Evolutionary conservation across 1,284 basidiomycete species (phyloP), one percentile per base, ranked within the genome.

Genomic region (Laetiporus sulphureus): DNA sequence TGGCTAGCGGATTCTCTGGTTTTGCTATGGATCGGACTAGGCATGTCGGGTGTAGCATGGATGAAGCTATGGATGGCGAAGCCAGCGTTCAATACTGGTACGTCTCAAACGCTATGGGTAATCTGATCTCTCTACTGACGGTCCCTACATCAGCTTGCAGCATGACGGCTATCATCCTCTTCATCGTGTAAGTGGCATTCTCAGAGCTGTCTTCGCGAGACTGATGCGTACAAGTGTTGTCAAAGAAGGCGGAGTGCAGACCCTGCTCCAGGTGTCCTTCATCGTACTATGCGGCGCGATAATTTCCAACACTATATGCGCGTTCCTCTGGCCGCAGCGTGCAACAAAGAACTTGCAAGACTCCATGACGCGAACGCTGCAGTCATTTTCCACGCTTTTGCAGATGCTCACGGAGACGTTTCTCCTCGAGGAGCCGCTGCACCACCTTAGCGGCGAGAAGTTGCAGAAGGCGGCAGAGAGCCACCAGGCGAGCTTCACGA

Each of bases 51-150:
- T 0, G 64, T 96, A 18, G 91, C 91, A 0, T 97, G 83, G 77
- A 79, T 82, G 67, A 93, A 96, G 62, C 73, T 91, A 4, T 92
- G 86, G 81, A 90, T 97, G 67, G 77, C 70, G 7, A 94, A 88
- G 58, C 87, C 91, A 1, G 82, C 84, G 13, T 97, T 95, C 61
- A 93, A 92, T 55, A 88, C 91, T n/a, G 91, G 90, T 79, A 60
- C 55, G 72, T 39, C 27, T 21, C 21, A 12, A 15, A n/a, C 21
- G 13, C 2, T 15, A 11, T 33, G 13, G n/a, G n/a, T n/a, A n/a
- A n/a, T n/a, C n/a, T n/a, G n/a, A n/a, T n/a, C n/a, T n/a, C n/a
- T n/a, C n/a, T n/a, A n/a, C n/a, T n/a, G n/a, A n/a, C n/a, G n/a
- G n/a, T n/a, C n/a, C 29, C 5, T 15, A 15, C n/a, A 24, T 41